Evolutionary conservation across 202 grass and related monocot genomes (phyloP).

Genomic region (Tripidium arundinaceum): DNA sequence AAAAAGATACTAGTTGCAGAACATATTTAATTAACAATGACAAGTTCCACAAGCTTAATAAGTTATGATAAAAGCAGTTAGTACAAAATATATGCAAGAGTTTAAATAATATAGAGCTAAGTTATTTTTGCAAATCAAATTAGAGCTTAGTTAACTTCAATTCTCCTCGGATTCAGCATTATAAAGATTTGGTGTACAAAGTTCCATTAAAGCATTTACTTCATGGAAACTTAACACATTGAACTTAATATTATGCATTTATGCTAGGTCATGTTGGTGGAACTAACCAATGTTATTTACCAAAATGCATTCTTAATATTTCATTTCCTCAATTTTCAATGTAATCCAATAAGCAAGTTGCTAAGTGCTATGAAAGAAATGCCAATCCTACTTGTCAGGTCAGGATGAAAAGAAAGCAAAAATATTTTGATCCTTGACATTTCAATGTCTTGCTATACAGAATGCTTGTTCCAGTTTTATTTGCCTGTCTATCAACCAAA

Average conservation of each 20-base stretch:
- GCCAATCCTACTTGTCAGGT: background rate
- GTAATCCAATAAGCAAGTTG: background rate
- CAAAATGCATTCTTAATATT: background rate
- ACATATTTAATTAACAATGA: background rate
- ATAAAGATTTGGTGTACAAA: background rate
- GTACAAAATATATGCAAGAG: background rate
- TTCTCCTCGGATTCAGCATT: background rate
- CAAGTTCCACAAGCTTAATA: background rate
- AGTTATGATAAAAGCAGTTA: background rate
- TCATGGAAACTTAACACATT: conserved; percentile 1
- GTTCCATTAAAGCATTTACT: background rate
- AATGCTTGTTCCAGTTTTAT: conserved; percentile 79
- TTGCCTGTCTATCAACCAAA: conserved; percentile 65
- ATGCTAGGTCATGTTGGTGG: background rate
- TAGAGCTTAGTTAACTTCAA: background rate
- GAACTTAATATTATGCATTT: background rate
- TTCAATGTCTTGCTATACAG: conserved; percentile 51
- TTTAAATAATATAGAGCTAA: background rate
- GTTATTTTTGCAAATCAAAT: too few relatives aligned
- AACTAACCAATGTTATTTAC: background rate
- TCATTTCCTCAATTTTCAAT: background rate
- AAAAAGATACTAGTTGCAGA: background rate
- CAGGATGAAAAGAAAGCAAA: background rate
- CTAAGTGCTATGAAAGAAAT: background rate
- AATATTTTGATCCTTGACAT: background rate